Evolutionary conservation across 2,329 filamentous ascomycete genomes (phyloP), one percentile per base, ranked within the genome.

Genomic region (Clarireedia paspali): DNA sequence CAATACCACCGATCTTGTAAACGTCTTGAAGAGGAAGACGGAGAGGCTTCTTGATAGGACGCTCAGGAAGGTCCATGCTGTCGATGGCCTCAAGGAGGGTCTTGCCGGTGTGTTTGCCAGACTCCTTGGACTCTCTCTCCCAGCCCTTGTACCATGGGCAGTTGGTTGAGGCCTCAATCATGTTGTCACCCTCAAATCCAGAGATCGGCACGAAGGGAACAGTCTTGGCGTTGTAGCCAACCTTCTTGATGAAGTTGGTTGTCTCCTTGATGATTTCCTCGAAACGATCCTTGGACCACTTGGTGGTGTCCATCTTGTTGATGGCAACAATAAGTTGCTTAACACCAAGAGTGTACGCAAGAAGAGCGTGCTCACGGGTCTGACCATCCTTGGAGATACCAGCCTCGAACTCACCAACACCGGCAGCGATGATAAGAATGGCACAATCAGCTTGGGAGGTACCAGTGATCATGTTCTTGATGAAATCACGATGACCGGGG

Each of bases 391-490:
- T 99, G 87, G 94, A 97, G 89, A 99, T 99, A 97, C 94, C 94
- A 88, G 94, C 94, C 87, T 99, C 94, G 87, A 99, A 99, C 87
- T 99, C 94, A 96, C 94, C 94, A 90, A 91, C 96, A 84, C 94
- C 94, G 74, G 94, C 91, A 72, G 92, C 94, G 80, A 99, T 99
- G 82, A 99, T 97, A 84, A 99, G 91, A 78, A 99, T 90, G 74
- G 94, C 94, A 82, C 94, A 97, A 76, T 99, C 94, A 72, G 94
- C 94, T 88, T 97, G 94, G 78, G 94, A 99, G 75, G 94, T 97
- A 91, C 94, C 94, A 88, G 94, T 97, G 79, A 99, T 99, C 94
- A 99, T 99, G 91, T 97, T 99, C 92, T 99, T 99, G 90, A 99
- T 97, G 86, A 97, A 99, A 76, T 99, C 94, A 94, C 94, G 92